Evolutionary conservation across 2,329 filamentous ascomycete species (phyloP).

Genomic region (Dactylonectria estremocensis): DNA sequence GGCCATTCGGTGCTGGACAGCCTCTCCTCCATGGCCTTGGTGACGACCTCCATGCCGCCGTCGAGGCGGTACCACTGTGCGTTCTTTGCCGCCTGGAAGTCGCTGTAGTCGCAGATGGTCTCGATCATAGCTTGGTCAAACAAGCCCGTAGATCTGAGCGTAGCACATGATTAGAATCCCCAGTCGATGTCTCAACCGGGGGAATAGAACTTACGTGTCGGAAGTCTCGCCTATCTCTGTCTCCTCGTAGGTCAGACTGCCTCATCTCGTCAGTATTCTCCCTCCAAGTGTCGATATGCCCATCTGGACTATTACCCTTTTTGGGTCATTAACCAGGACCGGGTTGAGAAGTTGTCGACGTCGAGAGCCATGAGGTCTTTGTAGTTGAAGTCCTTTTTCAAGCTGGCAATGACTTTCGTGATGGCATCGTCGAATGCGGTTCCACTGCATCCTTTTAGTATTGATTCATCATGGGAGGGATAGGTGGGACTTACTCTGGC

Average conservation of each 20-base stretch:
- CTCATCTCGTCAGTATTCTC: neutral
- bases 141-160: slow-evolving; percentile 26
- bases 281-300: neutral
- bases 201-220: slow-evolving; percentile 21
- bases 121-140: slow-evolving; percentile 34
- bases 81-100: slow-evolving; percentile 19
- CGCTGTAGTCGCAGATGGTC: slow-evolving; percentile 32
- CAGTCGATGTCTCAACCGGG: accelerated
- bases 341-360: slow-evolving; percentile 25
- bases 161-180: neutral
- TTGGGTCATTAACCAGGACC: slow-evolving; percentile 31
- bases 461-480: too few species aligned
- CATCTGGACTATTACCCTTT: neutral
- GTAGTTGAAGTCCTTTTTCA: slow-evolving; percentile 23
- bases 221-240: slow-evolving; percentile 20
- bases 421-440: slow-evolving; percentile 3
- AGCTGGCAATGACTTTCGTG: neutral
- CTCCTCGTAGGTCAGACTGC: slow-evolving; percentile 22
- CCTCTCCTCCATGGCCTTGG: slow-evolving; percentile 26
- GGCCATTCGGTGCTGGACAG: neutral
- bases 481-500: slow-evolving; percentile 5
- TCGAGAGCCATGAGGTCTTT: neutral
- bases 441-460: neutral
- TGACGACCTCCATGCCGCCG: slow-evolving; percentile 35
- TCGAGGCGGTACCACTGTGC: slow-evolving; percentile 33